phyloP scores from a whole-genome alignment of 768 basidiomycete genomes.

The Pleurotus tuoliensis region DNA sequence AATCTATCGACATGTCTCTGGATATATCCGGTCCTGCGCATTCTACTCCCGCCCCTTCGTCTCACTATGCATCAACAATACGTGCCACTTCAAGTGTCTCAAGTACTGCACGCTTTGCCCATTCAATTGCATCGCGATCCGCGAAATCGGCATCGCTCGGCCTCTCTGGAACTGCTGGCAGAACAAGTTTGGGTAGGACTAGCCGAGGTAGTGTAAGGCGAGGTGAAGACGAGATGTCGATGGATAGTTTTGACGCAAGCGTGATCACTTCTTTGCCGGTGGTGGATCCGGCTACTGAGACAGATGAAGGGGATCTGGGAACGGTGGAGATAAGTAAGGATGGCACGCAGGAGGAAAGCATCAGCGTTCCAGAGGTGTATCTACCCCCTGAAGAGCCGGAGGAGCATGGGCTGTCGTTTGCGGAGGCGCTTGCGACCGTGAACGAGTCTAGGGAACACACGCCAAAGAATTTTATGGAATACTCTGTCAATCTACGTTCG shows the following conservation, averaged over 20 bases:
- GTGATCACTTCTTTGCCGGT: conserved; percentile 51
- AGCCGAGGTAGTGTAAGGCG: conserved; percentile 14
- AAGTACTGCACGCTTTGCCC: conserved; percentile 47
- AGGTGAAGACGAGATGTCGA: conserved; percentile 8
- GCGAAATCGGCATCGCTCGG: conserved; percentile 40
- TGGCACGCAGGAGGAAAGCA: conserved; percentile 2
- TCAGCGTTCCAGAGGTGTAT: conserved; percentile 50
- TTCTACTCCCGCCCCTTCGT: conserved; percentile 56
- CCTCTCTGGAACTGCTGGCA: conserved; percentile 18
- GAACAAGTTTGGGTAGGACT: conserved; percentile 24
- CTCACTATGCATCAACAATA: conserved; percentile 42
- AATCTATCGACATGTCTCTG: conserved; percentile 36
- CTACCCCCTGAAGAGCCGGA: conserved; percentile 44
- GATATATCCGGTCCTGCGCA: conserved; percentile 51
- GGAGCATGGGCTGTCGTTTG: conserved; percentile 41
- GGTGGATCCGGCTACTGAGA: conserved; percentile 27
- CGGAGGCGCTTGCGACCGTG: conserved; percentile 55
- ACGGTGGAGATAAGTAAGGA: conserved; percentile 39
- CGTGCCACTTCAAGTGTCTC: conserved; percentile 41
- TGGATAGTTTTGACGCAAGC: conserved; percentile 59
- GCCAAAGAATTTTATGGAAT: conserved; percentile 53
- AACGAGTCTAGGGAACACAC: conserved; percentile 46
- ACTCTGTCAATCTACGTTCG: conserved; percentile 55
- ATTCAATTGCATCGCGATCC: conserved; percentile 48
- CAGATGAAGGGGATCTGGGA: conserved; percentile 33